A percentile compares a stretch with the other conserved stretches of the same genome.
These are phyloP conservation scores for Rhododendron kiyosumense DNA, from an alignment of 148 eudicot genomes.

Conservation along the genomic window DNA sequence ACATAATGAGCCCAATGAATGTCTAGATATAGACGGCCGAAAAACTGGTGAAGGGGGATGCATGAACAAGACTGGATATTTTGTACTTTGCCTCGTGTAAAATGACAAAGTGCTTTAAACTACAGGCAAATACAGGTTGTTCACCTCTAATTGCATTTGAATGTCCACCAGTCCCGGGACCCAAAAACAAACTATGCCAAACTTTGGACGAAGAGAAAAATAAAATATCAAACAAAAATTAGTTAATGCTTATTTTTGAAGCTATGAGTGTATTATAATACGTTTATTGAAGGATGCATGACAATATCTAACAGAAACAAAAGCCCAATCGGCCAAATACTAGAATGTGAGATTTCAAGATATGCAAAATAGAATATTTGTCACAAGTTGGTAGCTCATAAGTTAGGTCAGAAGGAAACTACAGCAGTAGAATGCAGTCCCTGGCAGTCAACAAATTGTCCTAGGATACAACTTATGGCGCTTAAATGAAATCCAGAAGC, in stretches of 20 bases:
- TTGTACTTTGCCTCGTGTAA: background rate
- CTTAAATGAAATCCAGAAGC: background rate
- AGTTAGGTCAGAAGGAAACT: background rate
- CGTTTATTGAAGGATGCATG: background rate
- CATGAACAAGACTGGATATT: background rate
- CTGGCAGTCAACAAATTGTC: background rate
- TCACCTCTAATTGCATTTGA: background rate
- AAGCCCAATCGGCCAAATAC: background rate
- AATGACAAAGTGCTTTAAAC: background rate
- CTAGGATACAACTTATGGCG: background rate
- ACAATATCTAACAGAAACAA: background rate
- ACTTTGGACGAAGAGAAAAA: background rate
- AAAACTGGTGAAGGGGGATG: background rate
- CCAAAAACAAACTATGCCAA: background rate
- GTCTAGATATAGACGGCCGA: background rate
- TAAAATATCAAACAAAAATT: background rate
- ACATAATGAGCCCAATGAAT: background rate
- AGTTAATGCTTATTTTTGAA: background rate
- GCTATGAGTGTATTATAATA: background rate
- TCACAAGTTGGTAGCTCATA: background rate
- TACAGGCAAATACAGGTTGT: background rate
- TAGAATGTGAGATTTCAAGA: background rate
- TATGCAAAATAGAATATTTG: background rate
- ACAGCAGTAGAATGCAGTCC: background rate
- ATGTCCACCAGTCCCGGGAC: background rate